phyloP scores from a whole-genome alignment of 1,284 basidiomycete genomes.

The Fomitiporia mediterranea region DNA sequence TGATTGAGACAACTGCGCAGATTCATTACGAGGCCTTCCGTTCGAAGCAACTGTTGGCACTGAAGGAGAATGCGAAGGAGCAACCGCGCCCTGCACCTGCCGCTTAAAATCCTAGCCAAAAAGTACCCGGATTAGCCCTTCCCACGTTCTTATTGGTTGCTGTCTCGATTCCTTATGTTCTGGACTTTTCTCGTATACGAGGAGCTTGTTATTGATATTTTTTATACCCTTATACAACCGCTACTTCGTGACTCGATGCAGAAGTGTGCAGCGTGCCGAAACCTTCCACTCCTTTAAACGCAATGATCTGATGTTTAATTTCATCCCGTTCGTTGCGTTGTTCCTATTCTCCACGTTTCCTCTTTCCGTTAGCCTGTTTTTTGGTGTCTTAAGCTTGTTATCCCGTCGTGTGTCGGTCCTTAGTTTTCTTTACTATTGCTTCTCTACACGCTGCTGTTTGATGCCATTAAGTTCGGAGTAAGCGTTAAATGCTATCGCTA shows the following conservation, averaged over 20 bases:
- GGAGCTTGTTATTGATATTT: constrained; percentile 8
- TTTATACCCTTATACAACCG: not conserved
- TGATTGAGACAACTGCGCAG: constrained; percentile 98
- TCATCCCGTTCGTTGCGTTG: not conserved
- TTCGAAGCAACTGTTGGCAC: constrained; percentile 90
- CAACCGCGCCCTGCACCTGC: constrained; percentile 13
- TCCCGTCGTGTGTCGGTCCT: constrained; percentile 14
- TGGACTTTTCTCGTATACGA: constrained; percentile 2
- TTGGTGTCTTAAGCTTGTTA: constrained; percentile 1
- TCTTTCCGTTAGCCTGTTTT: not conserved
- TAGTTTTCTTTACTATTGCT: constrained; percentile 10
- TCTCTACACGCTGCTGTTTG: constrained; percentile 1
- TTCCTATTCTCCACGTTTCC: not conserved
- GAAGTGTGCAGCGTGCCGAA: constrained; percentile 1
- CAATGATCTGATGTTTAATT: constrained; percentile 4
- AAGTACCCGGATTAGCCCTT: not conserved
- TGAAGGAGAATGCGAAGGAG: constrained; percentile 75
- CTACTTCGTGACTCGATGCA: not conserved
- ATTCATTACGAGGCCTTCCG: constrained; percentile 99
- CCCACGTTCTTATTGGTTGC: not conserved
- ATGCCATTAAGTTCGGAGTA: too few species aligned
- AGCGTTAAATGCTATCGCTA: too few species aligned
- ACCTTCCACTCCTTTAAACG: constrained; percentile 8
- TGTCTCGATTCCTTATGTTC: not conserved
- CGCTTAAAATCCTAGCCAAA: constrained; percentile 8